These are phyloP conservation scores for Rhodotorula diobovata DNA, from an alignment of 768 basidiomycete species.

Conservation along the genomic window DNA sequence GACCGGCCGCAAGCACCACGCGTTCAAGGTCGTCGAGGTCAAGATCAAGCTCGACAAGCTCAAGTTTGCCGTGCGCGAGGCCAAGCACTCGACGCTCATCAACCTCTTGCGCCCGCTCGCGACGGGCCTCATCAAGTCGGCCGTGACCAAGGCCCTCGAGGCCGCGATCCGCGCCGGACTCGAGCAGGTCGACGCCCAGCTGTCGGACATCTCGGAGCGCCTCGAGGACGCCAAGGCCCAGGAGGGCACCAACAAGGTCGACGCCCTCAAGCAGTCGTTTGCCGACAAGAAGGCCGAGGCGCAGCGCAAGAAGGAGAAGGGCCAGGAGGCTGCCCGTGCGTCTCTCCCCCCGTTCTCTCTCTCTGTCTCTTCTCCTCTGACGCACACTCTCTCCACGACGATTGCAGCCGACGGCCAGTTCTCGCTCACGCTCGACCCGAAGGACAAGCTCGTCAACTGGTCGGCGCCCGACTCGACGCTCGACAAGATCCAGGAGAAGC, in stretches of 20 bases:
- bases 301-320: constrained; percentile 51
- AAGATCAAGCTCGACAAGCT: constrained; percentile 77
- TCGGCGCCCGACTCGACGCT: constrained; percentile 48
- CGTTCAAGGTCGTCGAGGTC: constrained; percentile 49
- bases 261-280: constrained; percentile 65
- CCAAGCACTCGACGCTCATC: constrained; percentile 84
- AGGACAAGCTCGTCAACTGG: constrained; percentile 57
- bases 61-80: constrained; percentile 84
- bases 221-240: constrained; percentile 61
- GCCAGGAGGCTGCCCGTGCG: constrained; percentile 47
- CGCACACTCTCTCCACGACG: too few relatives aligned
- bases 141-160: constrained; percentile 59
- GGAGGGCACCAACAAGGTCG: constrained; percentile 51
- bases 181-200: constrained; percentile 82
- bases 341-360: neutral
- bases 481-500: constrained; percentile 55
- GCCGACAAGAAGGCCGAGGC: constrained; percentile 58
- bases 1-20: constrained; percentile 47
- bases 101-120: constrained; percentile 64
- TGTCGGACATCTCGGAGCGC: constrained; percentile 76
- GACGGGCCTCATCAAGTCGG: constrained; percentile 66
- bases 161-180: constrained; percentile 72
- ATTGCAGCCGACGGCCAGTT: constrained; percentile 56
- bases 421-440: constrained; percentile 71
- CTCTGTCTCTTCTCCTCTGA: neutral